phyloP scores from a whole-genome alignment of 2,329 filamentous ascomycete genomes.

The Exophiala mesophila region DNA sequence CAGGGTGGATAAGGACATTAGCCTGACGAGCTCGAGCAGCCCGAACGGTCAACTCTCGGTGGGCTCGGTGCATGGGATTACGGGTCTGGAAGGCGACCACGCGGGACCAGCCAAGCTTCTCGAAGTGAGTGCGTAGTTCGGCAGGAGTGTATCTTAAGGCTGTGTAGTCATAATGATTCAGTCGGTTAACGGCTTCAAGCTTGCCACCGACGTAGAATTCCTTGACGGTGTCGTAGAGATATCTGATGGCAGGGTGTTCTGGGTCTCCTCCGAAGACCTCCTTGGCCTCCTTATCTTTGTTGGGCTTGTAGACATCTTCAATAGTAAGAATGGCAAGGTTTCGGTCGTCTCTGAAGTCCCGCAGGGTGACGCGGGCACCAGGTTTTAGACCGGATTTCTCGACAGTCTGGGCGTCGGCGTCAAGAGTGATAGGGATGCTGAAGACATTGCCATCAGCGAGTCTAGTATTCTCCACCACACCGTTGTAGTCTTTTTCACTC shows the following conservation, averaged over 20 bases:
- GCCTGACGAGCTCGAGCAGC: slow-evolving; percentile 93
- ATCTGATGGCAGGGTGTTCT: slow-evolving; percentile 87
- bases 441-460: slow-evolving; percentile 87
- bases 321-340: slow-evolving; percentile 94
- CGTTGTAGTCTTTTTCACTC: slow-evolving; percentile 94
- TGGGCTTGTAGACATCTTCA: slow-evolving; percentile 88
- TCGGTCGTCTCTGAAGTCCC: slow-evolving; percentile 92
- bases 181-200: slow-evolving; percentile 87
- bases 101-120: slow-evolving; percentile 97
- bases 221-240: slow-evolving; percentile 72
- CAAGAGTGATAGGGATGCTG: slow-evolving; percentile 93
- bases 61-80: slow-evolving; percentile 99
- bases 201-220: slow-evolving; percentile 95
- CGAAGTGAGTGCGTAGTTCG: slow-evolving; percentile 92
- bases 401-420: slow-evolving; percentile 71
- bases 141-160: slow-evolving; percentile 93
- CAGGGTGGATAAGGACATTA: slow-evolving; percentile 98
- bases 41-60: slow-evolving; percentile 94
- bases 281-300: slow-evolving; percentile 90
- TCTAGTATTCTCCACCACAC: slow-evolving; percentile 82
- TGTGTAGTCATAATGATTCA: slow-evolving; percentile 99
- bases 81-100: slow-evolving; percentile 99
- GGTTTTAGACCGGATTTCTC: slow-evolving; percentile 70
- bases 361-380: slow-evolving; percentile 77
- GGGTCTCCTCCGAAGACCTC: slow-evolving; percentile 91